Evolutionary conservation across 129 eudicot genomes (phyloP).

Genomic region (Helianthus annuus): HanXRQr2.0-SUNRISE NC_035441.2:27167867-27168366

Average conservation of each 20-base stretch:
- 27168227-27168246: background rate
- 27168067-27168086: too few species aligned
- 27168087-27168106: background rate
- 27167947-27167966: too few species aligned
- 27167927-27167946: background rate
- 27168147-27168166: too few species aligned
- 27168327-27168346: slow-evolving; percentile 24
- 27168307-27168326: slow-evolving; percentile 37
- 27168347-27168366: slow-evolving; percentile 8
- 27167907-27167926: background rate
- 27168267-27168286: background rate
- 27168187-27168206: background rate
- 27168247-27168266: slow-evolving; percentile 20
- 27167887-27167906: background rate
- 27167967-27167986: too few species aligned
- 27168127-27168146: too few species aligned
- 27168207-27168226: background rate
- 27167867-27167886: background rate
- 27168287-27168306: slow-evolving; percentile 14
- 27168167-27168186: too few species aligned
- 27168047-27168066: too few species aligned
- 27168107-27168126: background rate
- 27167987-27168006: too few species aligned
- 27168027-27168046: too few species aligned
- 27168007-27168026: too few species aligned